Evolutionary conservation across 805 yeast species (phyloP).

Genomic region (Candida patagonica): DNA sequence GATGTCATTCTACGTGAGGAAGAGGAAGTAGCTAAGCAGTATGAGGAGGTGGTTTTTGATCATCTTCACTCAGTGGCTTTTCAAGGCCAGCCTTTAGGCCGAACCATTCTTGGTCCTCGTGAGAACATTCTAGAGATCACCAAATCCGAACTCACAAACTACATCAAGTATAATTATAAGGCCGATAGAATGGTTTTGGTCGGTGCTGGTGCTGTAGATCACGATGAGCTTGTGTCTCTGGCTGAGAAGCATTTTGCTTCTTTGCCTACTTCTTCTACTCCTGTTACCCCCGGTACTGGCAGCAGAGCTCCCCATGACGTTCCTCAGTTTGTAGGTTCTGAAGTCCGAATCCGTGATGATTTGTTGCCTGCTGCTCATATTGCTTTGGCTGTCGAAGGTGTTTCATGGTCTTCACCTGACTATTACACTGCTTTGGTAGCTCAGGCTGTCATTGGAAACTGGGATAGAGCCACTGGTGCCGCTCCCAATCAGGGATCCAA

Average conservation of each 20-base stretch:
- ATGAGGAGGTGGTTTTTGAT: constrained; percentile 96
- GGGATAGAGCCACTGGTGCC: constrained; percentile 89
- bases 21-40: constrained; percentile 97
- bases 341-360: constrained; percentile 72
- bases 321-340: constrained; percentile 80
- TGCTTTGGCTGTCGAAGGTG: constrained; percentile 96
- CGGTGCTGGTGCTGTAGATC: constrained; percentile 88
- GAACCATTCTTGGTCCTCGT: constrained; percentile 93
- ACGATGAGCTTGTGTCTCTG: constrained; percentile 64
- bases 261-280: constrained; percentile 39
- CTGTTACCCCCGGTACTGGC: constrained; percentile 61
- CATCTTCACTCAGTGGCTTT: constrained; percentile 89
- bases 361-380: constrained; percentile 82
- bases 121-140: constrained; percentile 76
- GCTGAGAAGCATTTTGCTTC: constrained; percentile 64
- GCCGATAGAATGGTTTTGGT: constrained; percentile 98
- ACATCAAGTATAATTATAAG: constrained; percentile 78
- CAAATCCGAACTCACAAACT: constrained; percentile 64
- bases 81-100: constrained; percentile 85
- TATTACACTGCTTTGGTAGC: constrained; percentile 93
- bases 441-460: constrained; percentile 92
- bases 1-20: constrained; percentile 94
- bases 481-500: constrained; percentile 82
- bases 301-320: constrained; percentile 52
- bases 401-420: constrained; percentile 93